A percentile compares a stretch with the other conserved stretches of the same genome.
Evolutionary conservation across 2,329 filamentous ascomycete species (phyloP).

Genomic region (Fusarium sp.): DNA sequence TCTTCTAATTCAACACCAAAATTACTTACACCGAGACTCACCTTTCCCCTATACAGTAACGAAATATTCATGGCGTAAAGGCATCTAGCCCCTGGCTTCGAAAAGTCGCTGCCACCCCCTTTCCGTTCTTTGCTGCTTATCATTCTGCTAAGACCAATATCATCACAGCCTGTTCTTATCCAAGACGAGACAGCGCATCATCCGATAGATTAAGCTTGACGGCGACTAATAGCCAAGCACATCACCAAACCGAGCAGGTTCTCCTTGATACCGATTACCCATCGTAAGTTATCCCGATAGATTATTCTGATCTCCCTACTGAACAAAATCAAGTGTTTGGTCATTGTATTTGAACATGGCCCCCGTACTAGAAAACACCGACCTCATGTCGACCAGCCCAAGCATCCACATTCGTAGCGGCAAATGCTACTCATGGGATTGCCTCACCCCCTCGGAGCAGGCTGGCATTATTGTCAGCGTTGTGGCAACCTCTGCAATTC

Average conservation of each 20-base stretch:
- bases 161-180: background rate
- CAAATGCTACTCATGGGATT: conserved; percentile 53
- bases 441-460: conserved; percentile 53
- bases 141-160: background rate
- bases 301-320: background rate
- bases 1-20: background rate
- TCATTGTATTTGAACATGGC: background rate
- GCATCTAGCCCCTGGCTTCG: background rate
- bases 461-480: conserved; percentile 56
- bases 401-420: background rate
- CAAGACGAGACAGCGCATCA: background rate
- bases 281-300: background rate
- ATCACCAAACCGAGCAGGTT: background rate
- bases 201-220: background rate
- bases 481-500: conserved; percentile 45
- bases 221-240: background rate
- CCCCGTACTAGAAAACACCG: background rate
- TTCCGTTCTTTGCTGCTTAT: background rate
- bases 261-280: background rate
- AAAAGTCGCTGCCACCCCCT: background rate
- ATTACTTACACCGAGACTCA: background rate
- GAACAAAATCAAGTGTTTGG: background rate
- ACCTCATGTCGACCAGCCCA: background rate
- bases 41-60: background rate
- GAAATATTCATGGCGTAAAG: background rate